A percentile compares a stretch with the other conserved stretches of the same genome.
Conservation (phyloP, 2,329 filamentous ascomycete genomes). For the Arthrobotrys sinensis region DNA sequence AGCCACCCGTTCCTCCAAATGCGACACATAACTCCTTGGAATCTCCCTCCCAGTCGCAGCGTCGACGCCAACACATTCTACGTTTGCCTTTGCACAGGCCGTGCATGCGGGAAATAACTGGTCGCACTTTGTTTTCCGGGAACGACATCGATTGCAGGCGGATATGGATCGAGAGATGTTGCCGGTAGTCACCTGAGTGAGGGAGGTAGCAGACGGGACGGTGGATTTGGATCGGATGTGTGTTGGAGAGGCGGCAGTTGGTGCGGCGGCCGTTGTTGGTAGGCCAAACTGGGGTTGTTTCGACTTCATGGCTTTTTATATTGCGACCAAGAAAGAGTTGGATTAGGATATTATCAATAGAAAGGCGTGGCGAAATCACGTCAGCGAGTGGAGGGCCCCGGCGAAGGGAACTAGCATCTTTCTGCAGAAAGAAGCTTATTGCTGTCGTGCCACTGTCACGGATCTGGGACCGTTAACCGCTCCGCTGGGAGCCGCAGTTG, state of each 20-base stretch:
- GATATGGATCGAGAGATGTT: slow-evolving; percentile 64
- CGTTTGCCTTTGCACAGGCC: slow-evolving; percentile 63
- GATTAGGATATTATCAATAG: slow-evolving; percentile 15
- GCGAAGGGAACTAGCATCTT: slow-evolving; percentile 55
- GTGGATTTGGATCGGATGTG: slow-evolving; percentile 58
- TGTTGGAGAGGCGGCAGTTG: slow-evolving; percentile 56
- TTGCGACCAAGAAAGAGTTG: slow-evolving; percentile 16
- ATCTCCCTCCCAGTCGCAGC: slow-evolving; percentile 64
- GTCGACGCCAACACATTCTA: slow-evolving; percentile 65
- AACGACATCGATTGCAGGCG: slow-evolving; percentile 64
- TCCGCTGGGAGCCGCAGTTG: slow-evolving; percentile 50
- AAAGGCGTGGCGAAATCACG: slow-evolving; percentile 47
- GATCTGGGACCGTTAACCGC: slow-evolving; percentile 38
- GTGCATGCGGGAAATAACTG: slow-evolving; percentile 64
- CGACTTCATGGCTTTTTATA: slow-evolving; percentile 46
- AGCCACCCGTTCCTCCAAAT: slow-evolving; percentile 64
- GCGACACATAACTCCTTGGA: slow-evolving; percentile 64
- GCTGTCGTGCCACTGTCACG: slow-evolving; percentile 46
- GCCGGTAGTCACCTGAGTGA: slow-evolving; percentile 58
- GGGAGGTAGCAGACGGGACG: slow-evolving; percentile 55
- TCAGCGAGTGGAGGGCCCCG: slow-evolving; percentile 49
- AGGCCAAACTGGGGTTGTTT: slow-evolving; percentile 46
- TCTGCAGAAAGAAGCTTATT: slow-evolving; percentile 32
- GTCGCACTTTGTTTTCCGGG: slow-evolving; percentile 64
- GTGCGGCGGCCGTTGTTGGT: slow-evolving; percentile 17